Evolutionary conservation across 257 asterid genomes (phyloP), one percentile per base, ranked within the genome.

Genomic region (Cordia subcordata): DNA sequence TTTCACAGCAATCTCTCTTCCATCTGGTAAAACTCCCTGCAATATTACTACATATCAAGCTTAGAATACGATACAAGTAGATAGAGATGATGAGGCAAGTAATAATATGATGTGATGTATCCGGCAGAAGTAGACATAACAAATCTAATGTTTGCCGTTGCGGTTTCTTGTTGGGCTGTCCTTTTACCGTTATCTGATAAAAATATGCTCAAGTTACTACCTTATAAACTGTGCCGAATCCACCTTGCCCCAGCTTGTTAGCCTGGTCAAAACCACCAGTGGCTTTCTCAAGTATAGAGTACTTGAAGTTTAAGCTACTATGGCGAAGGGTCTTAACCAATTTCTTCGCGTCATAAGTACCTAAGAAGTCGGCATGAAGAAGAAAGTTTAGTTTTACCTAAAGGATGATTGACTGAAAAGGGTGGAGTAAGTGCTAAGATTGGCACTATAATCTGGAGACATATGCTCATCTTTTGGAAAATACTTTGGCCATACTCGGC

Each of bases 171-270:
- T 11, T 38, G 16, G n/a, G 14, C 11, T 11, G 42, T 8, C 35
- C 35, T 42, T 42, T 42, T 11, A 42, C 10, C 10, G 14, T 5
- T 42, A 4, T 11, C n/a, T 8, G 13, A 57, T 20, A 13, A 27
- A 15, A 0, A 1, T 10, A 9, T 17, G 13, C 9, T 12, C 13
- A 8, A 13, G 13, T 15, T 9, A 9, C 46, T 6, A 64, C 69
- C 69, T 72, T 66, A 20, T 61, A 72, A 23, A 72, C 77, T 17
- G 64, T 42, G 8, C 77, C 77, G 50, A 58, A 72, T 40, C 72
- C 77, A 17, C 77, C 77, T 46, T 72, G 72, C 5, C 77, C 77
- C 5, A 72, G 55, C 62, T 56, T 72, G 63, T 72, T 72, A 20
- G 49, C 61, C 0, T 68, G 65, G 50, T 61, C 72, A 18, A 72